These are phyloP conservation scores for Coemansia sp. DNA, from an alignment of 192 early-diverging fungal genomes.

Conservation along the genomic window DNA sequence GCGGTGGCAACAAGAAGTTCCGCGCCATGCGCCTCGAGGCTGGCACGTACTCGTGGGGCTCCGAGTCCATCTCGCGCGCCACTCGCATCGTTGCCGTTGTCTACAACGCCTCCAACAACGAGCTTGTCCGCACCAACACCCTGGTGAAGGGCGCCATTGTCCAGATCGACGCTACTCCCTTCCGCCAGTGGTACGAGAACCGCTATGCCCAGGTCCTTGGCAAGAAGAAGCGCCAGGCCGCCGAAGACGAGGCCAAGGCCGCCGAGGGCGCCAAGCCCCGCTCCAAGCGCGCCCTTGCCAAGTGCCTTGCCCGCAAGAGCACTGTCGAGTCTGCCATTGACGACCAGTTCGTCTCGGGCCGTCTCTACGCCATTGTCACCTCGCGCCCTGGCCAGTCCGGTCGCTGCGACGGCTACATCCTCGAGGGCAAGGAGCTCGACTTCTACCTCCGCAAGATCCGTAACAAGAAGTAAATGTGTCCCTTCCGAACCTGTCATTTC, in stretches of 20 bases:
- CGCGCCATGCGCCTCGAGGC: slow-evolving; percentile 96
- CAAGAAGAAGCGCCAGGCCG: slow-evolving; percentile 64
- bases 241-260: slow-evolving; percentile 56
- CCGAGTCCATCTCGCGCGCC: slow-evolving; percentile 94
- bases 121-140: slow-evolving; percentile 99
- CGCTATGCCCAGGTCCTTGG: slow-evolving; percentile 93
- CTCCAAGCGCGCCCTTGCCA: slow-evolving; percentile 90
- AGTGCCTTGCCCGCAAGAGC: slow-evolving; percentile 84
- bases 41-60: slow-evolving; percentile 99
- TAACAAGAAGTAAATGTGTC: slow-evolving; percentile 61
- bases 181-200: slow-evolving; percentile 99
- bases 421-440: slow-evolving; percentile 99
- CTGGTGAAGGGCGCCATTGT: slow-evolving; percentile 98
- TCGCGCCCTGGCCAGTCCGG: slow-evolving; percentile 99
- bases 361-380: slow-evolving; percentile 89
- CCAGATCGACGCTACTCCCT: slow-evolving; percentile 98
- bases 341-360: slow-evolving; percentile 94
- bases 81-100: slow-evolving; percentile 93
- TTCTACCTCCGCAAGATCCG: slow-evolving; percentile 94
- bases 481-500: slow-evolving; percentile 2
- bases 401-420: slow-evolving; percentile 96
- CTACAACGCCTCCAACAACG: slow-evolving; percentile 99
- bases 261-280: slow-evolving; percentile 78
- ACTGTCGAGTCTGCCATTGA: slow-evolving; percentile 88
- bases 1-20: slow-evolving; percentile 99